A percentile compares a stretch with the other conserved stretches of the same genome.
These are phyloP conservation scores for Carnegiea gigantea DNA, from an alignment of 179 eudicot species.

Conservation along the genomic window DNA sequence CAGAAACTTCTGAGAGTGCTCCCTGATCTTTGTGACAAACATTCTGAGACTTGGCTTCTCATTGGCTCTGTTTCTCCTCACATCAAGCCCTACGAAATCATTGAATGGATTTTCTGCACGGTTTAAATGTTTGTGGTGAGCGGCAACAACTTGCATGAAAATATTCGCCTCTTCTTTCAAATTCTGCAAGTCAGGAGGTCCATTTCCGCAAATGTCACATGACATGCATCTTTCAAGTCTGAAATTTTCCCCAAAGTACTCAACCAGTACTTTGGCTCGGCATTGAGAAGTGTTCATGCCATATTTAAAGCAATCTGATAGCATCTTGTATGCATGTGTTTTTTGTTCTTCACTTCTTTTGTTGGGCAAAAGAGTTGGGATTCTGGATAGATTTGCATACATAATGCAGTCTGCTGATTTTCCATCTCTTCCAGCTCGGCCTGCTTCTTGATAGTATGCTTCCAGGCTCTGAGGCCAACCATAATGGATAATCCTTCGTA, in stretches of 20 bases:
- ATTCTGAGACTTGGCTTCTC: slow-evolving; percentile 52
- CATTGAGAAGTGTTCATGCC: slow-evolving; percentile 78
- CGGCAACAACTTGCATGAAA: slow-evolving; percentile 59
- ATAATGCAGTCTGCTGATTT: slow-evolving; percentile 75
- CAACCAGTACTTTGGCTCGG: slow-evolving; percentile 79
- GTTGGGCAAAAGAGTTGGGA: slow-evolving; percentile 79
- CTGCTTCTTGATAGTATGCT: slow-evolving; percentile 99
- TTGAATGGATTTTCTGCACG: slow-evolving; percentile 37
- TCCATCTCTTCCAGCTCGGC: slow-evolving; percentile 95
- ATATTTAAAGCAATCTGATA: slow-evolving; percentile 87
- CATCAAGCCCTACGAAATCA: slow-evolving; percentile 26
- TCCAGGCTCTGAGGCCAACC: slow-evolving; percentile 99
- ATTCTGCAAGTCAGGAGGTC: slow-evolving; percentile 70
- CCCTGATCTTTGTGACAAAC: slow-evolving; percentile 59
- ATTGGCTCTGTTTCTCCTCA: slow-evolving; percentile 26
- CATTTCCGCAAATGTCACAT: slow-evolving; percentile 79
- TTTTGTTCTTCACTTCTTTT: slow-evolving; percentile 74
- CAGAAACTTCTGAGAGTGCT: slow-evolving; percentile 50
- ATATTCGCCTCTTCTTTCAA: slow-evolving; percentile 60
- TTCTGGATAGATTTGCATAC: slow-evolving; percentile 65
- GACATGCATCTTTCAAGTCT: slow-evolving; percentile 46
- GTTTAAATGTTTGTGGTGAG: slow-evolving; percentile 45
- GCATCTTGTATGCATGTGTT: slow-evolving; percentile 76
- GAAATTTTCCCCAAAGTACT: slow-evolving; percentile 86
- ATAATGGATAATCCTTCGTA: slow-evolving; percentile 87